These are phyloP conservation scores for Sclerotinia glacialis DNA, from an alignment of 2,329 filamentous ascomycete genomes.

Conservation along the genomic window DNA sequence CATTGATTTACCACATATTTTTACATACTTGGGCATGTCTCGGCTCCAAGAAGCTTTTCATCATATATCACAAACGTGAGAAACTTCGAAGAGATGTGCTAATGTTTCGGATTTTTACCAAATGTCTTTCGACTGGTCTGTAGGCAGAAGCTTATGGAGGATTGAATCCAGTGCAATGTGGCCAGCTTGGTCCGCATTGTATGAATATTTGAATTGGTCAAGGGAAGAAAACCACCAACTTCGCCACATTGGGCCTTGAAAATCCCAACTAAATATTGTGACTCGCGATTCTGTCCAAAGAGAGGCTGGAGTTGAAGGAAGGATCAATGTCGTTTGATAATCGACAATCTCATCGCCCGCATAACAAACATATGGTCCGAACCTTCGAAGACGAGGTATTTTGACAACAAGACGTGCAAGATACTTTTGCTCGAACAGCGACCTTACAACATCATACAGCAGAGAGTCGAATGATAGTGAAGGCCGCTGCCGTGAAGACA, in stretches of 20 bases:
- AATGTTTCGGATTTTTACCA: neutral
- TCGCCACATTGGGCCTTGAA: neutral
- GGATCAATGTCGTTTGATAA: neutral
- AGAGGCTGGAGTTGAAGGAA: neutral
- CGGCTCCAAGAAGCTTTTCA: neutral
- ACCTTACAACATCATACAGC: too few relatives aligned
- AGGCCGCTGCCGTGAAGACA: neutral
- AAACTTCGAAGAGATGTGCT: neutral
- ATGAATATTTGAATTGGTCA: neutral
- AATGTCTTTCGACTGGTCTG: neutral
- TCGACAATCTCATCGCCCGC: neutral
- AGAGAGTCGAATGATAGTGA: neutral
- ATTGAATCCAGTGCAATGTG: neutral
- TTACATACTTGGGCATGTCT: neutral
- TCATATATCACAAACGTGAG: neutral
- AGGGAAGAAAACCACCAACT: neutral
- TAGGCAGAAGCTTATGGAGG: neutral
- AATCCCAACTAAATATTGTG: neutral
- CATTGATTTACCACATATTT: conserved; percentile 4
- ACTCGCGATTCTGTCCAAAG: neutral
- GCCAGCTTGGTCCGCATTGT: conserved; percentile 1
- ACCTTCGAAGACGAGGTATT: too few relatives aligned
- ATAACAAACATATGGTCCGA: neutral
- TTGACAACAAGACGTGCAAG: too few relatives aligned
- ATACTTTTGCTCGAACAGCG: too few relatives aligned